Conservation (phyloP, 345 rosid species). For the Pistacia vera region DNA sequence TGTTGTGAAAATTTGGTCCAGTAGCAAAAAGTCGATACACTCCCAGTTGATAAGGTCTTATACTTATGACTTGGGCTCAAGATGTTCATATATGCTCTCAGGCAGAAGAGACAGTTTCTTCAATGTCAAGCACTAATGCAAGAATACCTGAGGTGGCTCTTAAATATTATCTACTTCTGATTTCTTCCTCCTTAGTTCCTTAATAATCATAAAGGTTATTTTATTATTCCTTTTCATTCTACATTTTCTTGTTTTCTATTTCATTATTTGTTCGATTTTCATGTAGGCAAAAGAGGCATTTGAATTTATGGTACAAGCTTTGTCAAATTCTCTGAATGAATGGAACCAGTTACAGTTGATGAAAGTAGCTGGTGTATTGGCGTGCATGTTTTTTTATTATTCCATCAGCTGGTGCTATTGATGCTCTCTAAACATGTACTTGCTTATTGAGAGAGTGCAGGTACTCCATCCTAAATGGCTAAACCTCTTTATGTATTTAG, state of each 20-base stretch:
- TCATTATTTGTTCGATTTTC: not conserved
- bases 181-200: conserved; percentile 6
- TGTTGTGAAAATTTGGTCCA: conserved; percentile 38
- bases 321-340: conserved; percentile 38
- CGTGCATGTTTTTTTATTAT: conserved; percentile 57
- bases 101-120: conserved; percentile 41
- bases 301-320: conserved; percentile 36
- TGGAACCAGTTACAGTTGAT: conserved; percentile 40
- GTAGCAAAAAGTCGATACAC: conserved; percentile 29
- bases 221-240: not conserved
- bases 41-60: conserved; percentile 31
- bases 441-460: conserved; percentile 93
- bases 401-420: conserved; percentile 91
- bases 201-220: not conserved
- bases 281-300: conserved; percentile 38
- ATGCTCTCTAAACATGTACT: conserved; percentile 90
- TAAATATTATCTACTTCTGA: not conserved
- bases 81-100: conserved; percentile 38
- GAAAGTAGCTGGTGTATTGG: conserved; percentile 58
- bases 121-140: conserved; percentile 18
- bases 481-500: not conserved
- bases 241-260: not conserved
- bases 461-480: conserved; percentile 35
- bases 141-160: conserved; percentile 39
- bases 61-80: conserved; percentile 20